Conservation (phyloP, 1,139 yeast genomes). For the Diutina catenulata region DNA sequence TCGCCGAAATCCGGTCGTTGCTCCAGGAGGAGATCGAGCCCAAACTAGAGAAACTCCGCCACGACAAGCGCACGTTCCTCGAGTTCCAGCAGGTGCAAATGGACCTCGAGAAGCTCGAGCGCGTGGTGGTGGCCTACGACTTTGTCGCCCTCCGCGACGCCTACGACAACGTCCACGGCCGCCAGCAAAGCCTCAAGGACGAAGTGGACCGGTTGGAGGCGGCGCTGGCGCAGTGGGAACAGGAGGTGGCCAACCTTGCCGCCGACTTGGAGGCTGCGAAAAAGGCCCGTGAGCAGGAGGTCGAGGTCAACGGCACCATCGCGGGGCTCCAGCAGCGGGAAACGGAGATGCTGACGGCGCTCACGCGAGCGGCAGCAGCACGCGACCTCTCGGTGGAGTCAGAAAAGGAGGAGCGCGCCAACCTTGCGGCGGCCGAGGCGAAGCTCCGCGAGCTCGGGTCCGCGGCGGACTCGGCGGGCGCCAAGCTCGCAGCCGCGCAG, state of each 20-base stretch:
- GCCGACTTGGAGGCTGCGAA: slow-evolving; percentile 51
- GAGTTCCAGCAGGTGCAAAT: slow-evolving; percentile 82
- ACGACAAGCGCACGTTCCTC: slow-evolving; percentile 70
- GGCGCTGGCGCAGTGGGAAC: slow-evolving; percentile 30
- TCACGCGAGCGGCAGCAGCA: slow-evolving; percentile 59
- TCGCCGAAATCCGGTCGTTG: slow-evolving; percentile 63
- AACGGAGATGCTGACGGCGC: slow-evolving; percentile 46
- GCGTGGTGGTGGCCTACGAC: slow-evolving; percentile 72
- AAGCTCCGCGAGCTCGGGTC: slow-evolving; percentile 11
- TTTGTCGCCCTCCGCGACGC: slow-evolving; percentile 35
- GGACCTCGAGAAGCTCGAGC: slow-evolving; percentile 63
- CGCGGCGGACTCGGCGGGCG: not conserved
- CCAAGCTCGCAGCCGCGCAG: slow-evolving; percentile 18
- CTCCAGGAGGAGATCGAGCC: slow-evolving; percentile 88
- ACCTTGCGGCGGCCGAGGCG: slow-evolving; percentile 11
- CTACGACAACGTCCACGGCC: slow-evolving; percentile 28
- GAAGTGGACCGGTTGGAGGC: slow-evolving; percentile 24
- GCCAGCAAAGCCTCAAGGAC: slow-evolving; percentile 23
- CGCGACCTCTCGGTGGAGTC: slow-evolving; percentile 46
- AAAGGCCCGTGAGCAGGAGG: slow-evolving; percentile 7
- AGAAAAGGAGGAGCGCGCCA: slow-evolving; percentile 32
- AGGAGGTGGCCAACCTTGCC: slow-evolving; percentile 48
- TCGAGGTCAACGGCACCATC: not conserved
- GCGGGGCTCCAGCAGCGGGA: slow-evolving; percentile 28
- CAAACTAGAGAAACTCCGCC: slow-evolving; percentile 67